Base-by-base conservation (phyloP, 805 yeast species). In the Ogataea methanolica region DNA sequence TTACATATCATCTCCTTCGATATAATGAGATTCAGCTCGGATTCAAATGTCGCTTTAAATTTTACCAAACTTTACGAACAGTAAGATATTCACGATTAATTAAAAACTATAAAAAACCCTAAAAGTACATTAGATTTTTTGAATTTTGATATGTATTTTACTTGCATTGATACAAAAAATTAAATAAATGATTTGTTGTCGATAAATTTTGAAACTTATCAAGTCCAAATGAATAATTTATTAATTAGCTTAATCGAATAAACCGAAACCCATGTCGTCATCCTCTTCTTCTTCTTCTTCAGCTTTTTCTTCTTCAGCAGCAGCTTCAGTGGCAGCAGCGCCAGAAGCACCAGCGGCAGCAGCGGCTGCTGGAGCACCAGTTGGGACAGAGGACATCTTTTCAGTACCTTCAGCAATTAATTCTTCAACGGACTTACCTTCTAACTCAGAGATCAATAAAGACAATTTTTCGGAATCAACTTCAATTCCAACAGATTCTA, bases 191-290 rank as follows among this genome's bases (percentile, higher is more conserved):
- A 26, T 26, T 26, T 26, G 31, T 9, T 26, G 31, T 26, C 9
- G 31, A 26, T 26, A 11, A 26, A 26, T 6, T 26, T 26, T 26
- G 11, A 26, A 26, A 26, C 9, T 11, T 12, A 26, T 11, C 31
- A 6, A 26, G 31, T 26, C 31, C 11, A 26, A 26, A 26, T 16
- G 36, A 35, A 22, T 47, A 22, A 35, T 36, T 26, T 33, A 42
- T 29, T 21, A 34, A 39, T 36, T 33, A 50, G 67, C 64, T 81
- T 94, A 94, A 83, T 94, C 99, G 86, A 94, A 94, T 75, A 94
- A 86, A 82, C 89, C 89, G 83, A 84, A 81, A 63, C 90, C 90
- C 88, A 83, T 83, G 72, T 82, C 87, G 69, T 75, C 78, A 59
- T 75, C 74, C 57, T 71, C 76, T 65, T 71, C 77, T 55, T 68